Percentiles rank a stretch among this genome's conserved stretches.
Evolutionary conservation across 192 early-diverging fungal genomes (phyloP).

Genomic region (Neocallimastix lanati): DNA sequence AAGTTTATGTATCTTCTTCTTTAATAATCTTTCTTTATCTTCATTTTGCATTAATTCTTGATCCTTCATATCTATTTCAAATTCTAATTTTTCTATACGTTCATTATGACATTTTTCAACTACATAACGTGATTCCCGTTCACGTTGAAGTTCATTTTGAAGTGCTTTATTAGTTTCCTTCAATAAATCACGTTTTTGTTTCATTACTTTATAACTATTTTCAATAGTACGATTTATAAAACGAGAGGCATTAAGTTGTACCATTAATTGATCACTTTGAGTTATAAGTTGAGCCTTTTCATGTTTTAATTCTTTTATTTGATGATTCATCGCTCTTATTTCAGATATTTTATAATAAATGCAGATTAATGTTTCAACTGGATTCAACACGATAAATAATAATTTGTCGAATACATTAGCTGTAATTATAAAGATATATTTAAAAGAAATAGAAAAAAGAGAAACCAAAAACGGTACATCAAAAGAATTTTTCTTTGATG

Average conservation of each 20-base stretch:
- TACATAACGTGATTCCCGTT: not conserved
- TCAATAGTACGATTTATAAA: not conserved
- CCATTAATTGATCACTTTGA: not conserved
- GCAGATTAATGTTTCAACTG: not conserved
- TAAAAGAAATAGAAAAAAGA: not conserved
- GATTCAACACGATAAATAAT: not conserved
- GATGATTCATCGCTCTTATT: not conserved
- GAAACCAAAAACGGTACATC: not conserved
- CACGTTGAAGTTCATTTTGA: not conserved
- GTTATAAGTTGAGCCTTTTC: not conserved
- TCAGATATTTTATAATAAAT: not conserved
- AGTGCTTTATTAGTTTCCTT: not conserved
- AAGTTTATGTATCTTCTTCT: not conserved
- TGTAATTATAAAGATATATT: not conserved
- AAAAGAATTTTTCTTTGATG: not conserved
- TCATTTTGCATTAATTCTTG: not conserved
- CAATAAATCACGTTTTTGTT: not conserved
- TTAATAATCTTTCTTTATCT: not conserved
- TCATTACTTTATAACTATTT: not conserved
- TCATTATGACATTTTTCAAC: not conserved
- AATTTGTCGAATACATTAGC: not conserved
- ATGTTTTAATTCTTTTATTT: not conserved
- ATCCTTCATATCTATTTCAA: not conserved
- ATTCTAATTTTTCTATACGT: not conserved
- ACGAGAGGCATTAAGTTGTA: not conserved